Percentiles rank a stretch among this genome's conserved stretches.
These are phyloP conservation scores for Tetratostichococcus sp. DNA, from an alignment of 139 green algal species.

Conservation along the genomic window DNA sequence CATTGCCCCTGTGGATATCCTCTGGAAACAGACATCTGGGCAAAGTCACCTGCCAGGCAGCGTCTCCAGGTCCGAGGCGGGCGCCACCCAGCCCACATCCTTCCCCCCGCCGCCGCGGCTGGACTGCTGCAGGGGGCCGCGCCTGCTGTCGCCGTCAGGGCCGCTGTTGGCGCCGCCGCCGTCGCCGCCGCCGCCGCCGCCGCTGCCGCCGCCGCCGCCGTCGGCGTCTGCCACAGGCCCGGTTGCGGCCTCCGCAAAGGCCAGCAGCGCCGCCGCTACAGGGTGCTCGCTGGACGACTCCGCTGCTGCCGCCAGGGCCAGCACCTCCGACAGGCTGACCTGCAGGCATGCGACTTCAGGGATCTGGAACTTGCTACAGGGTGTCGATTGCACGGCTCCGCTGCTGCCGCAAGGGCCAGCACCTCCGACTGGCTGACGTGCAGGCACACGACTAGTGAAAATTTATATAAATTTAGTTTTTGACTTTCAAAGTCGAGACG, in stretches of 20 bases:
- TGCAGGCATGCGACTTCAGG: not conserved
- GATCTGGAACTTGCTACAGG: too few relatives aligned
- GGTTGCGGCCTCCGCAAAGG: constrained; percentile 32
- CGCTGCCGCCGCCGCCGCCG: too few relatives aligned
- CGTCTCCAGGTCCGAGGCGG: constrained; percentile 11
- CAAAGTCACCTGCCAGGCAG: not conserved
- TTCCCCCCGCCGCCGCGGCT: not conserved
- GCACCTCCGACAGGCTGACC: constrained; percentile 37
- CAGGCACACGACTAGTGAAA: not conserved
- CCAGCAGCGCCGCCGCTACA: constrained; percentile 74
- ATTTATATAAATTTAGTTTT: too few relatives aligned
- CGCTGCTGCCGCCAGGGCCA: constrained; percentile 59
- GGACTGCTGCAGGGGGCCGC: not conserved
- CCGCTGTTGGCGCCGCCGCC: constrained; percentile 13
- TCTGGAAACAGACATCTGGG: too few relatives aligned
- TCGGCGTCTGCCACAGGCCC: constrained; percentile 1
- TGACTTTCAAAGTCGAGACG: too few relatives aligned
- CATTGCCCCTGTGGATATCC: too few relatives aligned
- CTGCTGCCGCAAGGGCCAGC: constrained; percentile 54
- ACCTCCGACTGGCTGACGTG: constrained; percentile 39
- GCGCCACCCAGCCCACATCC: not conserved
- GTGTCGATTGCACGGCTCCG: constrained; percentile 85
- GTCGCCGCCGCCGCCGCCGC: too few relatives aligned
- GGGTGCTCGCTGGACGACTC: constrained; percentile 89
- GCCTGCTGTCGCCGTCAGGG: constrained; percentile 13